These are phyloP conservation scores for Eimeria sp. DNA, from an alignment of 169 alveolate species.

Conservation along the genomic window DNA sequence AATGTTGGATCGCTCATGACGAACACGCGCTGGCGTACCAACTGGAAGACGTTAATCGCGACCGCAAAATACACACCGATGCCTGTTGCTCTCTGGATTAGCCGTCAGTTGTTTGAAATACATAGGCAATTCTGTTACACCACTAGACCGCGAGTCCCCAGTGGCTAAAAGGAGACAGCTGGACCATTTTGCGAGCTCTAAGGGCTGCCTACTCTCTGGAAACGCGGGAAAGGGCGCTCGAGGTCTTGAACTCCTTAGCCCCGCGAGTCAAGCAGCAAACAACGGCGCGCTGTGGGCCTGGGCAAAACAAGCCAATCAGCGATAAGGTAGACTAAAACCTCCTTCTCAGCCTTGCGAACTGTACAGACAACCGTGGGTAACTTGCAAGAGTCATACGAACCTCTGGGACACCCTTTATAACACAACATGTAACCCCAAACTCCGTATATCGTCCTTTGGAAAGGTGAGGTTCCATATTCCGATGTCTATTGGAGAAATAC, in stretches of 20 bases:
- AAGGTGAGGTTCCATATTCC: background rate
- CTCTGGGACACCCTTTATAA: background rate
- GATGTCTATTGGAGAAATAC: background rate
- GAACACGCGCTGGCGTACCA: background rate
- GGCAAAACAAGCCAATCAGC: too few relatives aligned
- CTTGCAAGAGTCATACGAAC: background rate
- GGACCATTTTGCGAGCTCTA: too few relatives aligned
- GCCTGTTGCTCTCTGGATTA: background rate
- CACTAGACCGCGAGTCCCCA: background rate
- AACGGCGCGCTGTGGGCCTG: too few relatives aligned
- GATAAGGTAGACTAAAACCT: background rate
- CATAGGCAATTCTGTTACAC: background rate
- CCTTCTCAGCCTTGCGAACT: background rate
- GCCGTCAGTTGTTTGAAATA: background rate
- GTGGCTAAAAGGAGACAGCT: background rate
- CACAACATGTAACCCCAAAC: background rate
- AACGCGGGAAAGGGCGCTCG: background rate
- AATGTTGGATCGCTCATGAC: background rate
- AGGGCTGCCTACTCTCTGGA: slow-evolving; percentile 7
- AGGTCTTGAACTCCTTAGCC: background rate
- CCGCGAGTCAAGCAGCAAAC: too few relatives aligned
- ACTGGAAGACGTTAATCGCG: background rate
- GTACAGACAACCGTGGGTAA: background rate
- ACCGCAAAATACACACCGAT: background rate
- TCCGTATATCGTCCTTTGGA: background rate